Base-by-base conservation (phyloP, 2,329 filamentous ascomycete genomes). In the Neonectria sp. region DNA sequence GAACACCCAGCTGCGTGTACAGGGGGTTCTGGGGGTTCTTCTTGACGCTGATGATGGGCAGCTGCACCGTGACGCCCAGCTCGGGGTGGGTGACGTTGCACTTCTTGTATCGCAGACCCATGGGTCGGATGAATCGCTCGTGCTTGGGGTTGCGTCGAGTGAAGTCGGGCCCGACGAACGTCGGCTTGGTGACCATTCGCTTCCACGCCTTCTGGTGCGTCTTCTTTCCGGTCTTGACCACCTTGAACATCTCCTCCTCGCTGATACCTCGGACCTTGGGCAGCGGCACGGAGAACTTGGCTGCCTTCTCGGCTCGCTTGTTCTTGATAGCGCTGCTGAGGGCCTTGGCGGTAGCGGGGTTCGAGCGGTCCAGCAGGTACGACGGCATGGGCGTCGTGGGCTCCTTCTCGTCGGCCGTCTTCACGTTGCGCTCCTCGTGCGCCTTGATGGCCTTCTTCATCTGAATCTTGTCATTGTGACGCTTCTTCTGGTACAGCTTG, bases 191-290 rank as follows among this genome's bases (percentile, higher is more conserved):
- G 69, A 90, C 86, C 86, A 91, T 91, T 40, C 91, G 83, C 84
- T 93, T 93, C 91, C 91, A 89, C 64, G 86, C 87, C 87, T 96
- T 97, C 89, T 97, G 95, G 63, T 91, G 87, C 2, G 92, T 94
- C 88, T 97, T 98, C 89, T 97, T 97, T 76, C 96, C 95, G 35
- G 95, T 98, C 85, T 95, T 95, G 77, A 98, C 91, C 15, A 97
- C 95, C 83, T 94, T 95, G 87, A 98, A 98, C 92, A 98, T 95
- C 85, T 97, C 95, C 86, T 97, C 94, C 85, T 98, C 95, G 73
- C 90, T 91, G 75, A 98, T 98, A 65, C 81, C 95, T 77, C 93
- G 90, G 51, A 98, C 96, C 84, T 97, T 98, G 40, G 96, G 96
- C 77, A 99, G 82, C 2, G 96, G 96, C 45, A 98, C 96, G 35